phyloP scores from a whole-genome alignment of 108 stramenopile species.

The Parmales sp. region DNA sequence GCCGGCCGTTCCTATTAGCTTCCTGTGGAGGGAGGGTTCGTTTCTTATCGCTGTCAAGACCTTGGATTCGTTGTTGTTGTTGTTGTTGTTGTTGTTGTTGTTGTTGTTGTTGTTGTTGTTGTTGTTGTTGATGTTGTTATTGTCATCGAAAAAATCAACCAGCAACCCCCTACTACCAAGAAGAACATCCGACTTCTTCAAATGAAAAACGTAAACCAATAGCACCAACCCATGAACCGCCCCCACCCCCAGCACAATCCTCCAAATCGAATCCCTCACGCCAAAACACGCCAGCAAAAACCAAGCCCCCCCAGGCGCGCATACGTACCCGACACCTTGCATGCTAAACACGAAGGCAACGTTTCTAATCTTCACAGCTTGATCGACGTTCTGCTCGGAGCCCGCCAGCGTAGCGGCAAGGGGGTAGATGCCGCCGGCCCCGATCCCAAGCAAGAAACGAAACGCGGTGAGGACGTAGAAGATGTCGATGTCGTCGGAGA shows the following conservation, averaged over 20 bases:
- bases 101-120: neutral
- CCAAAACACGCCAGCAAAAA: neutral
- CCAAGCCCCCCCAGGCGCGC: neutral
- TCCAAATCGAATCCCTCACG: neutral
- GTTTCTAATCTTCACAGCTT: neutral
- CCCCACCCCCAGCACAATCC: neutral
- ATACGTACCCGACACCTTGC: neutral
- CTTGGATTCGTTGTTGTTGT: neutral
- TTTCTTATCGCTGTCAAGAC: constrained; percentile 37
- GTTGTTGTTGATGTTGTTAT: neutral
- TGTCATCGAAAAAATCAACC: neutral
- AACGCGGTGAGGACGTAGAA: constrained; percentile 26
- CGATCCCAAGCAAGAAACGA: constrained; percentile 64
- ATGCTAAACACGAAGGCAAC: neutral
- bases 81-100: neutral
- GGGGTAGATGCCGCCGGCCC: constrained; percentile 75
- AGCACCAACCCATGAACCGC: neutral
- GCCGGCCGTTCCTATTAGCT: constrained; percentile 63
- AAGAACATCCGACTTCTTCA: too few relatives aligned
- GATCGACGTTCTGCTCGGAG: neutral
- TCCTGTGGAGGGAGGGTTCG: constrained; percentile 40
- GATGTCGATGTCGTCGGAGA: neutral
- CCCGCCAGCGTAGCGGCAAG: constrained; percentile 63
- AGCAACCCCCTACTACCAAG: too few relatives aligned
- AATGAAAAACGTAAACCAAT: too few relatives aligned